These are phyloP conservation scores for Magnolia kwangsiensis DNA, from an alignment of 164 flowering plant genomes.

Conservation along the genomic window DNA sequence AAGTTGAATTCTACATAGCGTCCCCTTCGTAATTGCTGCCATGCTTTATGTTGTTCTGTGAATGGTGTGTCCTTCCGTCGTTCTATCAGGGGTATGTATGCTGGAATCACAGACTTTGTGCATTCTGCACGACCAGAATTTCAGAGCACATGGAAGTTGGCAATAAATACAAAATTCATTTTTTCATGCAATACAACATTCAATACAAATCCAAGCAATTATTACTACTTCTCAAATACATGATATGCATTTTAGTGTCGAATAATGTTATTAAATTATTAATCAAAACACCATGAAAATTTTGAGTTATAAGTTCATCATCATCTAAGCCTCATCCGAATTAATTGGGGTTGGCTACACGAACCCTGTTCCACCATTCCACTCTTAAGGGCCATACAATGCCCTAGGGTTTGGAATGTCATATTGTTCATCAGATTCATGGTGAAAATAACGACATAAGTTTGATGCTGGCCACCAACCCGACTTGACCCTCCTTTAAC, in stretches of 20 bases:
- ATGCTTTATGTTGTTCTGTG: constrained; percentile 62
- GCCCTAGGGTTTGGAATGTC: no score
- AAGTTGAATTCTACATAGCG: constrained; percentile 97
- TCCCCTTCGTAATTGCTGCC: constrained; percentile 95
- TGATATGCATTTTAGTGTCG: background rate
- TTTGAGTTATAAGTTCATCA: no score
- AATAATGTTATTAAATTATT: background rate
- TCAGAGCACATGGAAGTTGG: background rate
- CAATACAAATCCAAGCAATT: background rate
- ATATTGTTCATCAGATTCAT: no score
- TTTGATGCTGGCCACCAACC: no score
- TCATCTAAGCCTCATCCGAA: no score
- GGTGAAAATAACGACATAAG: no score
- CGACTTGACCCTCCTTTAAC: no score
- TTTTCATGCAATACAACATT: background rate
- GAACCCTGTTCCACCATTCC: no score
- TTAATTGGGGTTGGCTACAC: no score
- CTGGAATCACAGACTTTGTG: constrained; percentile 85
- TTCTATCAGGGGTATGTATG: constrained; percentile 84
- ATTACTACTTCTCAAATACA: background rate
- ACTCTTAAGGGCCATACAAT: no score
- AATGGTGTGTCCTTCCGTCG: constrained; percentile 74
- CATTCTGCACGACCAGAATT: constrained; percentile 60
- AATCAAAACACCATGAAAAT: background rate
- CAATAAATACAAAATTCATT: background rate